Evolutionary conservation across 139 green algal genomes (phyloP).

Genomic region (Deuterostichococcus epilithicus): DNA sequence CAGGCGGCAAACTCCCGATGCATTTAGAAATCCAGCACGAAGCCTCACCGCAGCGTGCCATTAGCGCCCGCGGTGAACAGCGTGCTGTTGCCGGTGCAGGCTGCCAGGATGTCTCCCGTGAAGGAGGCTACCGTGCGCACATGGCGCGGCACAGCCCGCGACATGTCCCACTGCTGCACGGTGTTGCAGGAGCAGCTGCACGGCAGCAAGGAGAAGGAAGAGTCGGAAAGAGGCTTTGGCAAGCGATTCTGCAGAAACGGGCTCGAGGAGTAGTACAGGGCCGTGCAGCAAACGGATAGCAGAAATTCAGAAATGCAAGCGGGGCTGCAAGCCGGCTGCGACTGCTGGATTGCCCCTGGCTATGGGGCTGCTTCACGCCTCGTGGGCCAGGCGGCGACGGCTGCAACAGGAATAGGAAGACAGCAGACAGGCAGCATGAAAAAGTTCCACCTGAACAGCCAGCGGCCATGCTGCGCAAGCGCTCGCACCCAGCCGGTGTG

Average conservation of each 20-base stretch:
- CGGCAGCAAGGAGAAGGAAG: not conserved
- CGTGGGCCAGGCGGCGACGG: too few species aligned
- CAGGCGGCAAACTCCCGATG: not conserved
- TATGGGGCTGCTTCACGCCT: too few species aligned
- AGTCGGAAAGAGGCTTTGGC: too few species aligned
- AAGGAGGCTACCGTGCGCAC: slow-evolving; percentile 39
- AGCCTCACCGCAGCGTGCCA: slow-evolving; percentile 41
- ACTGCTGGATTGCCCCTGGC: too few species aligned
- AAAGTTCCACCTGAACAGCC: slow-evolving; percentile 49
- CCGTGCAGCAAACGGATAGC: too few species aligned
- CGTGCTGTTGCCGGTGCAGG: slow-evolving; percentile 32
- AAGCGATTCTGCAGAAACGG: too few species aligned
- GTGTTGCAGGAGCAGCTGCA: slow-evolving; percentile 63
- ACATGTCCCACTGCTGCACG: slow-evolving; percentile 66
- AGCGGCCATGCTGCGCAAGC: slow-evolving; percentile 47
- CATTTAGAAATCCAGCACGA: not conserved
- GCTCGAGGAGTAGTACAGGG: too few species aligned
- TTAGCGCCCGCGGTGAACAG: slow-evolving; percentile 61
- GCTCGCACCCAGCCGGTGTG: slow-evolving; percentile 71
- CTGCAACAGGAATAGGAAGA: too few species aligned
- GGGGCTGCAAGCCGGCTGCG: too few species aligned
- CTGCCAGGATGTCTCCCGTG: slow-evolving; percentile 67
- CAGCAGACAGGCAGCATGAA: not conserved
- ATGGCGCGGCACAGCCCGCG: slow-evolving; percentile 56
- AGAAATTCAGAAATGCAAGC: too few species aligned